Percentiles rank a stretch among this genome's conserved stretches.
These are phyloP conservation scores for Teratosphaeria nubilosa DNA, from an alignment of 2,329 filamentous ascomycete genomes.

Conservation along the genomic window DNA sequence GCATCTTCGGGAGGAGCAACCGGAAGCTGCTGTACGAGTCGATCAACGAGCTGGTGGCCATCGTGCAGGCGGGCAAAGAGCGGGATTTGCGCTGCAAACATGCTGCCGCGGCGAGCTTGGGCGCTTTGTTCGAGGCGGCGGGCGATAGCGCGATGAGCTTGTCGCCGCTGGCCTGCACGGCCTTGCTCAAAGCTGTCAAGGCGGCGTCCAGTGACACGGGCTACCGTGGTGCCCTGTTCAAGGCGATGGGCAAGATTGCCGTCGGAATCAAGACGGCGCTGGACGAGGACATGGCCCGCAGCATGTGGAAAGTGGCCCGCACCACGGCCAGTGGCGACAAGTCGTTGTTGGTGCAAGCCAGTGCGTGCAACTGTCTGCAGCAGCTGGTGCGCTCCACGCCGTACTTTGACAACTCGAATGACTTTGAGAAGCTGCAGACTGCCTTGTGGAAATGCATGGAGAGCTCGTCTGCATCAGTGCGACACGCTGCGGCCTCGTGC, in stretches of 20 bases:
- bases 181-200: slow-evolving; percentile 71
- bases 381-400: slow-evolving; percentile 60
- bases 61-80: slow-evolving; percentile 70
- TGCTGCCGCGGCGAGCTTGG: slow-evolving; percentile 77
- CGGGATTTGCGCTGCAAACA: slow-evolving; percentile 71
- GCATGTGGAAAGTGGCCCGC: slow-evolving; percentile 86
- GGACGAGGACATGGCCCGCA: slow-evolving; percentile 76
- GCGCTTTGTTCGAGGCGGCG: slow-evolving; percentile 80
- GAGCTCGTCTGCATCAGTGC: slow-evolving; percentile 60
- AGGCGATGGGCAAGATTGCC: slow-evolving; percentile 63
- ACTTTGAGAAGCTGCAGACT: slow-evolving; percentile 80
- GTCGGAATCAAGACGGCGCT: slow-evolving; percentile 65
- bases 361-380: slow-evolving; percentile 70
- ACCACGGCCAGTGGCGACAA: slow-evolving; percentile 71
- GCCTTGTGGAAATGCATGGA: slow-evolving; percentile 82
- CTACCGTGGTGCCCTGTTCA: slow-evolving; percentile 67
- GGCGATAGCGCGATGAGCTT: slow-evolving; percentile 86
- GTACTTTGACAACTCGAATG: slow-evolving; percentile 78
- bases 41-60: slow-evolving; percentile 72
- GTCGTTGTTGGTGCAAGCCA: slow-evolving; percentile 66
- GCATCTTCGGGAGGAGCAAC: slow-evolving; percentile 76
- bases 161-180: slow-evolving; percentile 62
- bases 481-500: slow-evolving; percentile 78
- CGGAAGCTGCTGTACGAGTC: slow-evolving; percentile 89
- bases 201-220: slow-evolving; percentile 69